Evolutionary conservation across 2,329 filamentous ascomycete species (phyloP).

Genomic region (Phyllosticta paracitricarpa): DNA sequence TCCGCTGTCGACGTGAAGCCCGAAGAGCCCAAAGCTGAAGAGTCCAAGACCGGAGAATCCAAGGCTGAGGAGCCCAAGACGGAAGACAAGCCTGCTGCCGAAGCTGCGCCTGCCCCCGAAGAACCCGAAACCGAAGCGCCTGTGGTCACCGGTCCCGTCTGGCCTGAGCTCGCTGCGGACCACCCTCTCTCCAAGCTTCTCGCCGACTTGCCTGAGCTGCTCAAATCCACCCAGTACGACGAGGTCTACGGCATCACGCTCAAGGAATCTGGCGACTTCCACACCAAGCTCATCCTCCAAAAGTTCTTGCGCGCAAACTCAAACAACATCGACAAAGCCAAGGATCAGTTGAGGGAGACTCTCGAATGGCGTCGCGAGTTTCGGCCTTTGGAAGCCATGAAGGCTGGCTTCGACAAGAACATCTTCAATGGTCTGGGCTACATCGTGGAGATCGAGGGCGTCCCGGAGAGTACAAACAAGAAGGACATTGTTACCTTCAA

Average conservation of each 20-base stretch:
- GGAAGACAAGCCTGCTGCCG: not conserved
- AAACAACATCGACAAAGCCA: constrained; percentile 61
- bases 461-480: constrained; percentile 41
- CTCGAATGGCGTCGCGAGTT: constrained; percentile 74
- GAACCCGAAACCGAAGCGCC: not conserved
- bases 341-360: constrained; percentile 67
- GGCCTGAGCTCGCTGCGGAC: constrained; percentile 28
- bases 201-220: constrained; percentile 47
- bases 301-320: constrained; percentile 91
- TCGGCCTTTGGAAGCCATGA: constrained; percentile 56
- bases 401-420: constrained; percentile 50
- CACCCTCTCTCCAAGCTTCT: constrained; percentile 47
- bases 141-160: constrained; percentile 12
- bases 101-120: not conserved
- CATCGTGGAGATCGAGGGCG: constrained; percentile 58
- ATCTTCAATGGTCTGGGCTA: constrained; percentile 77
- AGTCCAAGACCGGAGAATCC: not conserved
- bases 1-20: not conserved
- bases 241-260: constrained; percentile 84
- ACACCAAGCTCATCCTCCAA: constrained; percentile 75
- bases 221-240: constrained; percentile 45
- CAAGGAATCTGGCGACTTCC: constrained; percentile 44
- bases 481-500: constrained; percentile 79
- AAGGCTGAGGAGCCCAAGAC: not conserved
- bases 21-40: not conserved